A percentile compares a stretch with the other conserved stretches of the same genome.
Evolutionary conservation across 768 basidiomycete species (phyloP).

Genomic region (Piloderma croceum): DNA sequence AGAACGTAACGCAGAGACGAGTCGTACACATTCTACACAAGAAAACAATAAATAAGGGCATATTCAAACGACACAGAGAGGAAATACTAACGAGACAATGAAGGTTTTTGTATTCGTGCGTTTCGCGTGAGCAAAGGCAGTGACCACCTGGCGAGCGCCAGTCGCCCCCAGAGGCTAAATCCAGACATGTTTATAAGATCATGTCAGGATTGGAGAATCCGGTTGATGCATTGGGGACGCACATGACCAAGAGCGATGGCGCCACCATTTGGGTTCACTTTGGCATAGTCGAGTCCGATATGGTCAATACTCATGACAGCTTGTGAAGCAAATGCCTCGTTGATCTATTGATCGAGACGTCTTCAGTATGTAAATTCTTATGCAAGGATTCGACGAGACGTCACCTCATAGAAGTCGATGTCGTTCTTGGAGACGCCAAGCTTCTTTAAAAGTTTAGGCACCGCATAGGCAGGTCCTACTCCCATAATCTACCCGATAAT

Average conservation of each 20-base stretch:
- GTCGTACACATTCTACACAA: too few relatives aligned
- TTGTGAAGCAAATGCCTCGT: slow-evolving; percentile 85
- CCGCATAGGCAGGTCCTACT: slow-evolving; percentile 85
- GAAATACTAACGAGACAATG: slow-evolving; percentile 86
- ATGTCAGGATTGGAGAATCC: too few relatives aligned
- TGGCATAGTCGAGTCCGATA: slow-evolving; percentile 64
- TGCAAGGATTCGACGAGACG: slow-evolving; percentile 60
- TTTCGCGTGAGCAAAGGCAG: slow-evolving; percentile 75
- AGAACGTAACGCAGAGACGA: too few relatives aligned
- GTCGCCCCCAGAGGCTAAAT: slow-evolving; percentile 33
- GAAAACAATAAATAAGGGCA: too few relatives aligned
- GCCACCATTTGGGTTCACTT: slow-evolving; percentile 84
- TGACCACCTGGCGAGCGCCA: slow-evolving; percentile 84
- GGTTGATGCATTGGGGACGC: slow-evolving; percentile 28
- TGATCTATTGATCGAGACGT: slow-evolving; percentile 92
- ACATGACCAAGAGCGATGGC: slow-evolving; percentile 87
- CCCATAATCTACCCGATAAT: too few relatives aligned
- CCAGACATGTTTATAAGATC: slow-evolving; percentile 2
- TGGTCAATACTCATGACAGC: slow-evolving; percentile 69
- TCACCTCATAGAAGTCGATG: too few relatives aligned
- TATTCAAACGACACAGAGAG: too few relatives aligned
- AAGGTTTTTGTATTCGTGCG: slow-evolving; percentile 72
- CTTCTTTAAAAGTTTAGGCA: too few relatives aligned
- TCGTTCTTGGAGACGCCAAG: too few relatives aligned
- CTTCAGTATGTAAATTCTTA: slow-evolving; percentile 69